Evolutionary conservation across 1,284 basidiomycete species (phyloP).

Genomic region (Heimioporus punctisporus): DNA sequence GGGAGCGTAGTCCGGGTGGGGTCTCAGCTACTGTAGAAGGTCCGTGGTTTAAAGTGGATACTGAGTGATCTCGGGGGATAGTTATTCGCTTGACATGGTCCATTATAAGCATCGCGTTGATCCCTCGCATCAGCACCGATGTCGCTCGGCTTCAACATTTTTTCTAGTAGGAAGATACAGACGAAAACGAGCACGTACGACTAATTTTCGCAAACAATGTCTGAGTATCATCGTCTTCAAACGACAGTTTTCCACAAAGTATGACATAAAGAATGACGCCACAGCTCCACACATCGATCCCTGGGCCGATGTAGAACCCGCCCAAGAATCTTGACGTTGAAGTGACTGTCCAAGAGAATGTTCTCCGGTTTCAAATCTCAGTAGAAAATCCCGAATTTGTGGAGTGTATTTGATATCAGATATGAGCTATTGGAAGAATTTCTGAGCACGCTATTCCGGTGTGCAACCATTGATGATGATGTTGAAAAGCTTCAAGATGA

Average conservation of each 20-base stretch:
- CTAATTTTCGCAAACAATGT: slow-evolving; percentile 92
- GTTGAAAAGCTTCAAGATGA: slow-evolving; percentile 97
- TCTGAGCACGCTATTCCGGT: slow-evolving; percentile 81
- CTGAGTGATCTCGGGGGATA: slow-evolving; percentile 84
- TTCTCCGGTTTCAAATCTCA: slow-evolving; percentile 97
- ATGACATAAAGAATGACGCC: slow-evolving; percentile 97
- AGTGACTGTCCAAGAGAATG: slow-evolving; percentile 74
- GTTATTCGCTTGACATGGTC: slow-evolving; percentile 95
- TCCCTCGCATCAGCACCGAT: slow-evolving; percentile 79
- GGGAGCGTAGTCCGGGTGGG: slow-evolving; percentile 77
- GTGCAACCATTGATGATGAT: slow-evolving; percentile 91
- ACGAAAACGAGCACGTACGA: slow-evolving; percentile 72
- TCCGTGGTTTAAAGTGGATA: slow-evolving; percentile 90
- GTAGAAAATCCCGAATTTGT: slow-evolving; percentile 94
- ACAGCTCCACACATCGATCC: slow-evolving; percentile 98
- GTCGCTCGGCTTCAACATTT: slow-evolving; percentile 80
- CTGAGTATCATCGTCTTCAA: slow-evolving; percentile 96
- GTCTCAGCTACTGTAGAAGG: slow-evolving; percentile 86
- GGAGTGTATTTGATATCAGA: slow-evolving; percentile 96
- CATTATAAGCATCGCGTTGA: slow-evolving; percentile 87
- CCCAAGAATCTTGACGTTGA: slow-evolving; percentile 95
- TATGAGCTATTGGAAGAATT: slow-evolving; percentile 97
- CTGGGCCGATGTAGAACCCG: slow-evolving; percentile 92
- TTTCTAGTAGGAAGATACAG: slow-evolving; percentile 53
- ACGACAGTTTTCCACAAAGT: slow-evolving; percentile 90